These are phyloP conservation scores for Sporothrix luriei DNA, from an alignment of 2,329 filamentous ascomycete species.

Conservation along the genomic window DNA sequence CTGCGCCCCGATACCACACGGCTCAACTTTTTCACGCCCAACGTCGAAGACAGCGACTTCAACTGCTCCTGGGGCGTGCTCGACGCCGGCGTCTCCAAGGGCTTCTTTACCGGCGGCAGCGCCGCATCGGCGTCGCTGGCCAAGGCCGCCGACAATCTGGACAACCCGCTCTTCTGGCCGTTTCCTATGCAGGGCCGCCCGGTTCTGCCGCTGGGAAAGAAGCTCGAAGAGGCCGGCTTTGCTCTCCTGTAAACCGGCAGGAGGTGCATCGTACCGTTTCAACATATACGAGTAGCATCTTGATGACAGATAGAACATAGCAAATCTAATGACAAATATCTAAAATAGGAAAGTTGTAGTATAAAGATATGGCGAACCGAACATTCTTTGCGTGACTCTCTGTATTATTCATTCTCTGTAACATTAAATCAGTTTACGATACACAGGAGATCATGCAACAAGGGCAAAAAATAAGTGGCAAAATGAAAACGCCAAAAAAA, in stretches of 20 bases:
- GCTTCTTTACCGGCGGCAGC: constrained; percentile 18
- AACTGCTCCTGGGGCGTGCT: constrained; percentile 50
- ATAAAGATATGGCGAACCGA: no score
- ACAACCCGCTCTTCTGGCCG: constrained; percentile 63
- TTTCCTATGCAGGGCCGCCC: constrained; percentile 63
- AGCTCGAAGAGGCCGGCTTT: constrained; percentile 58
- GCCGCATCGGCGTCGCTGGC: constrained; percentile 27
- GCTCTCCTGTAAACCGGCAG: constrained; percentile 42
- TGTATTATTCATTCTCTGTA: no score
- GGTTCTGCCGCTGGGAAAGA: constrained; percentile 52
- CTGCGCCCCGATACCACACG: constrained; percentile 55
- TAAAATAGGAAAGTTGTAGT: no score
- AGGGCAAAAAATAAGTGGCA: neutral
- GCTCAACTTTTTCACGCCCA: constrained; percentile 61
- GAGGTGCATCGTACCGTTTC: neutral
- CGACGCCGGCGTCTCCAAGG: constrained; percentile 21
- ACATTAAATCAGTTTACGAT: no score
- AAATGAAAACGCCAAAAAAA: neutral
- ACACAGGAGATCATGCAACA: no score
- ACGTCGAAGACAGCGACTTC: constrained; percentile 53
- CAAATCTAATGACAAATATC: no score
- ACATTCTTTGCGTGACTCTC: no score
- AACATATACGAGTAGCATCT: neutral
- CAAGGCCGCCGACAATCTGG: constrained; percentile 45
- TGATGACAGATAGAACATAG: neutral